Percentiles rank a stretch among this genome's conserved stretches.
Conservation (phyloP, 352 stramenopile species). For the Achlya hypogyna region DNA sequence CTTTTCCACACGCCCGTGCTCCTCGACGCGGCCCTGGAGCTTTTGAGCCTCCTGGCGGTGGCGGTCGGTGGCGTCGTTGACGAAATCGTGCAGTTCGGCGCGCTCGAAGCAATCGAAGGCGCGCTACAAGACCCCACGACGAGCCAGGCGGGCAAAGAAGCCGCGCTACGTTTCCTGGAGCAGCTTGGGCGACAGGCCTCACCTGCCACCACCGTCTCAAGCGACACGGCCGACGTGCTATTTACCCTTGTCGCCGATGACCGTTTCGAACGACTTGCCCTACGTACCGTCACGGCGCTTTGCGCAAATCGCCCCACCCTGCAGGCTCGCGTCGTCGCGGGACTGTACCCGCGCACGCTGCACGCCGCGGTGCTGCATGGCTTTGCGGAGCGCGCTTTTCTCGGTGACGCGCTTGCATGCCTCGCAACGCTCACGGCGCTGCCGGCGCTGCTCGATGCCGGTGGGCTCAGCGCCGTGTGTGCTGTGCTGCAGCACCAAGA, state of each 20-base stretch:
- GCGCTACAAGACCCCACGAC: not conserved
- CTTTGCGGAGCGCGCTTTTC: not conserved
- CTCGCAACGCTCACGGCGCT: not conserved
- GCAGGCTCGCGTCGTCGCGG: not conserved
- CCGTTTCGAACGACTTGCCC: not conserved
- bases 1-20: constrained; percentile 1
- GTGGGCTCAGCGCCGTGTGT: not conserved
- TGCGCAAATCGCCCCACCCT: not conserved
- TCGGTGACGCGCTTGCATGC: not conserved
- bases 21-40: not conserved
- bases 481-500: not conserved
- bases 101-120: not conserved
- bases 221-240: not conserved
- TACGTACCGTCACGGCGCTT: not conserved
- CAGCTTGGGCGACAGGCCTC: not conserved
- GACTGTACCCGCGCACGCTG: not conserved
- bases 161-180: not conserved
- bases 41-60: not conserved
- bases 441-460: not conserved
- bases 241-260: not conserved
- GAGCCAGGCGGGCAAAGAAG: not conserved
- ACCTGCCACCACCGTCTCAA: not conserved
- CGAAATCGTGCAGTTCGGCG: constrained; percentile 13
- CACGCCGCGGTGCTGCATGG: constrained; percentile 7
- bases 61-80: not conserved